Conservation (phyloP, 1,139 yeast species). For the Debaryomycetaceae sp. region DNA sequence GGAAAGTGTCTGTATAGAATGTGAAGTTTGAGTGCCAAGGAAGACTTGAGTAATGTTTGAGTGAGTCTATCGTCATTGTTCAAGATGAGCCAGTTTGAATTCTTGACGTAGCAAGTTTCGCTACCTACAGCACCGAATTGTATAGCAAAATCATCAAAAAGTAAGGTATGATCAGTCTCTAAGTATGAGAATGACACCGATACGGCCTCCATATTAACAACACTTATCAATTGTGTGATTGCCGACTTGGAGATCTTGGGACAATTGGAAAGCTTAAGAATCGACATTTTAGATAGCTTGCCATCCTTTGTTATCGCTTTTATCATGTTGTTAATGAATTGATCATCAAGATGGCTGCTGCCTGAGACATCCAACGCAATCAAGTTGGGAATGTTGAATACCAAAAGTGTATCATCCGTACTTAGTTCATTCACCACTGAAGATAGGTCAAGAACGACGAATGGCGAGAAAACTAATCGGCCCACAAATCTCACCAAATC, state of each 20-base stretch:
- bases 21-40: constrained; percentile 26
- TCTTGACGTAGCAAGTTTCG: constrained; percentile 11
- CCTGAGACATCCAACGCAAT: constrained; percentile 33
- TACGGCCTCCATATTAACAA: constrained; percentile 7
- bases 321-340: constrained; percentile 22
- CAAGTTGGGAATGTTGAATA: constrained; percentile 29
- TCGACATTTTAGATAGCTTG: constrained; percentile 19
- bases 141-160: constrained; percentile 5
- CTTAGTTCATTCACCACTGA: constrained; percentile 6
- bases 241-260: constrained; percentile 19
- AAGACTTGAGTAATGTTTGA: constrained; percentile 15
- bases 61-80: constrained; percentile 7
- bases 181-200: constrained; percentile 20
- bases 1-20: constrained; percentile 12
- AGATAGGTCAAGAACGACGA: constrained; percentile 19
- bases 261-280: constrained; percentile 25
- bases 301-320: constrained; percentile 20
- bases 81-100: constrained; percentile 22
- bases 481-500: constrained; percentile 18
- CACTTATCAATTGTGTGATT: constrained; percentile 13
- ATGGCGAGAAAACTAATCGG: constrained; percentile 11
- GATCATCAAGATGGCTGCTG: constrained; percentile 27
- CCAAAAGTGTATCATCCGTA: constrained; percentile 21
- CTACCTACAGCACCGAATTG: constrained; percentile 1
- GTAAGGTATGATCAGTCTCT: constrained; percentile 18